phyloP scores from a whole-genome alignment of 176 grass and related monocot genomes.

The Pontederia crassipes region DNA sequence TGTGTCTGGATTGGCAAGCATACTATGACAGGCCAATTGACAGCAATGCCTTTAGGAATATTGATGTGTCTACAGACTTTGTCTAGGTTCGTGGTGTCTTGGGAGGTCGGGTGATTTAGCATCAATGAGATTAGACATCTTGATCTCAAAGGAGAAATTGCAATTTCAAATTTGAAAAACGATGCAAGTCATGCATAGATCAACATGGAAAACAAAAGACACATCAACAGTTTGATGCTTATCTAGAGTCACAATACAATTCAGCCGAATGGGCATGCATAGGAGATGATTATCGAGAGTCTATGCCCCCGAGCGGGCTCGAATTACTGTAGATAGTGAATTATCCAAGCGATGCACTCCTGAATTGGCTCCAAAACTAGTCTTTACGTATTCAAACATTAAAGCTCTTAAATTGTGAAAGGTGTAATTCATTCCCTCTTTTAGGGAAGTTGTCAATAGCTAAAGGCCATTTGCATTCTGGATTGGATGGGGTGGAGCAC shows the following conservation, averaged over 20 bases:
- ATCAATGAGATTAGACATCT: too few relatives aligned
- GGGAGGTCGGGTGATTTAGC: too few relatives aligned
- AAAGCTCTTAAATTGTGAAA: slow-evolving; percentile 16
- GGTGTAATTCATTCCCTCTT: slow-evolving; percentile 8
- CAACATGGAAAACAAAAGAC: not conserved
- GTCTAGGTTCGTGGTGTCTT: too few relatives aligned
- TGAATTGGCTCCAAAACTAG: slow-evolving; percentile 15
- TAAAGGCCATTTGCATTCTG: slow-evolving; percentile 9
- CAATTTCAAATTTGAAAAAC: slow-evolving; percentile 32
- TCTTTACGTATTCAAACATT: slow-evolving; percentile 25
- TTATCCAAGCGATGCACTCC: slow-evolving; percentile 18
- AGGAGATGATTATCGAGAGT: slow-evolving; percentile 10
- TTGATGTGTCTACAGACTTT: slow-evolving; percentile 31
- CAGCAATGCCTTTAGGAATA: slow-evolving; percentile 22
- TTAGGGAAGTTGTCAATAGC: slow-evolving; percentile 13
- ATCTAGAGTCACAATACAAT: not conserved
- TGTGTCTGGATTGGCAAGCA: too few relatives aligned
- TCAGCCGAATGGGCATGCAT: not conserved
- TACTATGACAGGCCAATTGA: too few relatives aligned
- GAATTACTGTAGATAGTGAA: slow-evolving; percentile 23
- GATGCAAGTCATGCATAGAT: slow-evolving; percentile 6
- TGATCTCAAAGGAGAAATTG: too few relatives aligned
- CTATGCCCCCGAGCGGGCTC: slow-evolving; percentile 15
- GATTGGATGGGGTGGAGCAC: slow-evolving; percentile 15
- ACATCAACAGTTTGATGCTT: slow-evolving; percentile 9